phyloP scores from a whole-genome alignment of 768 basidiomycete species.

The Pulveroboletus frians region DNA sequence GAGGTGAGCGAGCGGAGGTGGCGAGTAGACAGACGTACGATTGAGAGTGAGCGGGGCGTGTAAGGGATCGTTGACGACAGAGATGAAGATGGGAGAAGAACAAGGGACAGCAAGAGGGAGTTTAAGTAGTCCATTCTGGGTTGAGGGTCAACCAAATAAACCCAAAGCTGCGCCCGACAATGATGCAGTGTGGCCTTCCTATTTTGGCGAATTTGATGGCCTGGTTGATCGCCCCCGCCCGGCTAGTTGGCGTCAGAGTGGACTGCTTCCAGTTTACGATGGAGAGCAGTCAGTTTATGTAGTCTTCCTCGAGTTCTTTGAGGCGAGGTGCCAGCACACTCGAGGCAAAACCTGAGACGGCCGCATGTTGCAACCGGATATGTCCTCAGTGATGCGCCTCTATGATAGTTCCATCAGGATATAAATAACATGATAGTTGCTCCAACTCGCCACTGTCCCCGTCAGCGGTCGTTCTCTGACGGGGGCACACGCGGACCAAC shows the following conservation, averaged over 20 bases:
- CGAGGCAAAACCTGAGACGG: neutral
- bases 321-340: neutral
- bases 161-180: conserved; percentile 18
- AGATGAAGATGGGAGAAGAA: conserved; percentile 22
- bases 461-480: neutral
- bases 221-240: conserved; percentile 9
- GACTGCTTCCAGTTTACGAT: neutral
- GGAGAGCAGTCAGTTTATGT: conserved; percentile 3
- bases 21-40: conserved; percentile 6
- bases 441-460: neutral
- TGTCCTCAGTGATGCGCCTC: too few species aligned
- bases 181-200: neutral
- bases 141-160: conserved; percentile 31
- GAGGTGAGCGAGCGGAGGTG: neutral
- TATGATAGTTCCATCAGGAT: neutral
- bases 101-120: neutral
- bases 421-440: neutral
- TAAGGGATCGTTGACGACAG: conserved; percentile 10
- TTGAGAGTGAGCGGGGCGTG: neutral
- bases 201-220: conserved; percentile 5
- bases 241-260: neutral
- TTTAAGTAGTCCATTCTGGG: conserved; percentile 32
- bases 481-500: neutral
- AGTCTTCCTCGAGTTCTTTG: conserved; percentile 1
- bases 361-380: neutral